Evolutionary conservation across 306 rosid genomes (phyloP), one percentile per base, ranked within the genome.

Genomic region (Trichosanthes truncata): DNA sequence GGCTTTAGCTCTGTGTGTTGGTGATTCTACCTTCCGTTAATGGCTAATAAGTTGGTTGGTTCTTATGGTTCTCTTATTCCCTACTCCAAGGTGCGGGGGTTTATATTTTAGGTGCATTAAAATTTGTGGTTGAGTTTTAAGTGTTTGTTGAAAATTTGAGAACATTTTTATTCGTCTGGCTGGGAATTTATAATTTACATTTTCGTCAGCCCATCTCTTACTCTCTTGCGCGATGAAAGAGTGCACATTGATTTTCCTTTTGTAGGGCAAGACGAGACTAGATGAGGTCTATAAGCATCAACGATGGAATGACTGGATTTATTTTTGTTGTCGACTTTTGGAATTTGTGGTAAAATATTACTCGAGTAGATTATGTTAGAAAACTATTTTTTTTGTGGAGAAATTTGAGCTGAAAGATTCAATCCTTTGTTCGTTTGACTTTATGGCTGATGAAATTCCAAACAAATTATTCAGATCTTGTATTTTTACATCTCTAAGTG

Each of bases 231-330:
- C 87, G 84, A 82, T 87, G 83, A 92, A 87, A 88, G 88, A 88
- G 87, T 88, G 84, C 84, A 79, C 79, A 85, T 80, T 83, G 80
- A 72, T 87, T 89, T 88, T 87, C 82, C 71, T 84, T 89, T 87
- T 88, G 90, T 89, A 90, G 96, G 92, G 88, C 88, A 89, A 90
- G 96, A 93, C 88, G 87, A 91, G 90, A 89, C 91, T 90, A 92
- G 96, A 89, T 92, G 97, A 92, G 86, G 96, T 88, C 80, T 87
- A n/a, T n/a, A 55, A 84, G 91, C 85, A 84, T 84, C 93, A 83
- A 81, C 86, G 86, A 78, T 84, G 92, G 87, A 82, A 80, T 84
- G 80, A 83, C 85, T 85, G 83, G 89, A 82, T 85, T 86, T 84
- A 73, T 86, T 85, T 86, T 82, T 83, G 80, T 60, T 85, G 81